phyloP scores from a whole-genome alignment of 352 stramenopile species.

The Globisporangium mamillatum region DNA sequence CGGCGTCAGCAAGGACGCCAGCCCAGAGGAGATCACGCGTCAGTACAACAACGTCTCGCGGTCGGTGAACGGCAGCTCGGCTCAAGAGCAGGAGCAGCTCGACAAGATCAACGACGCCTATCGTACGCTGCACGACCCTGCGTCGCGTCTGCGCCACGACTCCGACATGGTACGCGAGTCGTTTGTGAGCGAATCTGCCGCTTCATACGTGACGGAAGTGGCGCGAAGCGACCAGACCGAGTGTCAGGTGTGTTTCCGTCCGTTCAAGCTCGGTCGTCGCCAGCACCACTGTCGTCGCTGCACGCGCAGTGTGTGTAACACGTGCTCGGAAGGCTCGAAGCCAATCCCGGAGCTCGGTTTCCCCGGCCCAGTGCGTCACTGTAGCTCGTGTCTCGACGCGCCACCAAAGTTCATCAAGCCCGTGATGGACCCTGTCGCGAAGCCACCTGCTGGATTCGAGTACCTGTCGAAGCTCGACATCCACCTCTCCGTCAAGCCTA shows the following conservation, averaged over 20 bases:
- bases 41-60: conserved; percentile 75
- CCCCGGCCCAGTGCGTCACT: conserved; percentile 74
- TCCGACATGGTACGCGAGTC: conserved; percentile 61
- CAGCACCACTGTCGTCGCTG: conserved; percentile 85
- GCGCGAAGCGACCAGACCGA: conserved; percentile 83
- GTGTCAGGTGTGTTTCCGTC: conserved; percentile 86
- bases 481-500: conserved; percentile 50
- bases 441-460: conserved; percentile 79
- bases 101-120: conserved; percentile 82
- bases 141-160: conserved; percentile 49
- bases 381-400: conserved; percentile 73
- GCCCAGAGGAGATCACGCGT: conserved; percentile 68
- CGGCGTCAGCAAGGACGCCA: conserved; percentile 61
- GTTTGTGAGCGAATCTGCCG: conserved; percentile 25
- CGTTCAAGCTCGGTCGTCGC: conserved; percentile 79
- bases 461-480: conserved; percentile 86
- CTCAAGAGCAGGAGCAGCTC: conserved; percentile 63
- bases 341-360: conserved; percentile 82
- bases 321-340: conserved; percentile 80
- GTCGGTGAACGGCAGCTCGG: conserved; percentile 58
- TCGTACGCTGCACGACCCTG: conserved; percentile 67
- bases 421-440: conserved; percentile 71
- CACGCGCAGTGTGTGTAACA: conserved; percentile 82
- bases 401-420: conserved; percentile 78
- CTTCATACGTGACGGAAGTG: conserved; percentile 68